A percentile compares a stretch with the other conserved stretches of the same genome.
Evolutionary conservation across 257 asterid species (phyloP).

Genomic region (Rhazya stricta): DNA sequence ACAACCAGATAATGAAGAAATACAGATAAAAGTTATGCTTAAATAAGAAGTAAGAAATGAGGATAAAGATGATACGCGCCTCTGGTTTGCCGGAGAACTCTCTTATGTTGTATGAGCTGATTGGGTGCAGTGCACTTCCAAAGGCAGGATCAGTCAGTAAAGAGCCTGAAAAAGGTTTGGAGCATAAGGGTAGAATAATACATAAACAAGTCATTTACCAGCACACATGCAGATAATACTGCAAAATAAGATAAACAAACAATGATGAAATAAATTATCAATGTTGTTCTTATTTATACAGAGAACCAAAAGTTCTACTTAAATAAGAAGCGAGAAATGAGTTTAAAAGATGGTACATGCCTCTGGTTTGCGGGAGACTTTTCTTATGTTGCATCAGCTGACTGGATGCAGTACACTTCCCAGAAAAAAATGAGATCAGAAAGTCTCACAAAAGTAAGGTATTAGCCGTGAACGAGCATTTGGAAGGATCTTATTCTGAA

Average conservation of each 20-base stretch:
- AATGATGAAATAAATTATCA: neutral
- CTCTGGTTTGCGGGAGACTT: neutral
- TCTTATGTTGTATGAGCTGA: neutral
- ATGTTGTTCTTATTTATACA: no score
- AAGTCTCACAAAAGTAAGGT: neutral
- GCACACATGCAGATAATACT: neutral
- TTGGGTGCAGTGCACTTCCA: neutral
- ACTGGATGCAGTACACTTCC: neutral
- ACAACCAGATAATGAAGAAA: neutral
- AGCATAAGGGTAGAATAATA: neutral
- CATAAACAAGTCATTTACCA: neutral
- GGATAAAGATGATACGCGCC: neutral
- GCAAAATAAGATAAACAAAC: neutral
- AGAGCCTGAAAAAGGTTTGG: no score
- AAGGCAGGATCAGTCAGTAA: no score
- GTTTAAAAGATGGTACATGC: neutral
- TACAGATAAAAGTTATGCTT: neutral
- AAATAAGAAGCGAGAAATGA: neutral
- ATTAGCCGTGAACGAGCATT: neutral
- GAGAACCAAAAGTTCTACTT: neutral
- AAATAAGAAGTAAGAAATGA: neutral
- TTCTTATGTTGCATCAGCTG: neutral
- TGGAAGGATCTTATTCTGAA: neutral
- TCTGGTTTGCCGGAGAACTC: neutral
- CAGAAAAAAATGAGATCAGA: neutral